Percentiles rank a stretch among this genome's conserved stretches.
These are phyloP conservation scores for Gossypium davidsonii DNA, from an alignment of 441 rosid species.

Conservation along the genomic window DNA sequence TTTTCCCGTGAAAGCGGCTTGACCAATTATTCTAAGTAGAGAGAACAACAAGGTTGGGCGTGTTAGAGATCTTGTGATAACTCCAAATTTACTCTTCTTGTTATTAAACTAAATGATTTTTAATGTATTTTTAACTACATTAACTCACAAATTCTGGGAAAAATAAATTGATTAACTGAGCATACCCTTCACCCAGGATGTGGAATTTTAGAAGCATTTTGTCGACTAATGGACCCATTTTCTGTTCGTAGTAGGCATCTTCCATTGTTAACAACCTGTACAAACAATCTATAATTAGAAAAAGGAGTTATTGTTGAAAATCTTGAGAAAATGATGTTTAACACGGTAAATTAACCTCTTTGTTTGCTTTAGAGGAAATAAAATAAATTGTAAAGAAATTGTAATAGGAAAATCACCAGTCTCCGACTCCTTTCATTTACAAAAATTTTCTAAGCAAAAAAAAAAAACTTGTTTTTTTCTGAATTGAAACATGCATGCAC, in stretches of 20 bases:
- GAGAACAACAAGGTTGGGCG: slow-evolving; percentile 15
- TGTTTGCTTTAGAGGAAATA: neutral
- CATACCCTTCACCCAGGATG: slow-evolving; percentile 82
- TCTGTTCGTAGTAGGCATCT: slow-evolving; percentile 63
- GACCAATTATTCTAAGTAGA: slow-evolving; percentile 59
- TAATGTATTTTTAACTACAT: neutral
- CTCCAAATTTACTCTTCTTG: neutral
- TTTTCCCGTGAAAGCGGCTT: slow-evolving; percentile 60
- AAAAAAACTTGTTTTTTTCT: neutral
- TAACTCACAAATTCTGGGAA: neutral
- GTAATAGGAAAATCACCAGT: neutral
- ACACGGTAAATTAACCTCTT: neutral
- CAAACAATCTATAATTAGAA: slow-evolving; percentile 15
- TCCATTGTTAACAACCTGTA: slow-evolving; percentile 66
- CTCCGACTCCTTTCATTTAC: neutral
- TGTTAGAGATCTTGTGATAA: slow-evolving; percentile 6
- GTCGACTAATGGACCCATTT: slow-evolving; percentile 38
- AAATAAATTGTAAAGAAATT: no score
- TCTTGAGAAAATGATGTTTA: neutral
- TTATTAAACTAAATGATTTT: neutral
- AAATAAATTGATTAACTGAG: neutral
- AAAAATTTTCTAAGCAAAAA: neutral
- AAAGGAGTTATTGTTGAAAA: neutral
- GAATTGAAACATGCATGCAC: slow-evolving; percentile 10
- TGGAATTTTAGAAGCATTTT: slow-evolving; percentile 56